These are phyloP conservation scores for Pezicula carpinea DNA, from an alignment of 2,329 filamentous ascomycete genomes.

Conservation along the genomic window DNA sequence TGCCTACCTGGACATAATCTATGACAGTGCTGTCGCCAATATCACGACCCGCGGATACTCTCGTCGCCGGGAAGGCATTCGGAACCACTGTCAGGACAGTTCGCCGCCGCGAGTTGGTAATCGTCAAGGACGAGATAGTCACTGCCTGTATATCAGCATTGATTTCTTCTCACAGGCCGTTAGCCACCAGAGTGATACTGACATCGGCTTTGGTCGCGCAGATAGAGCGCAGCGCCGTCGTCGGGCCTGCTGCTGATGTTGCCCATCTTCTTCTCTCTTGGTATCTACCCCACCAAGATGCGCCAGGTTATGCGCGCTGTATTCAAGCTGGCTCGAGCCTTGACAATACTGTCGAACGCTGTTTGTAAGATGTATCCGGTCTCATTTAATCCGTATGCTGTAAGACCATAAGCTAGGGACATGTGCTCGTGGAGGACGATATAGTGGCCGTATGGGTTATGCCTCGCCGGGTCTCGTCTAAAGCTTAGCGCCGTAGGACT, in stretches of 20 bases:
- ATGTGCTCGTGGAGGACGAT: slow-evolving; percentile 10
- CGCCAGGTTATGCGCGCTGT: neutral
- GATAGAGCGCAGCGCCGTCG: slow-evolving; percentile 73
- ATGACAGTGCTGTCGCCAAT: slow-evolving; percentile 69
- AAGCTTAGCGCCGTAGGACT: too few species aligned
- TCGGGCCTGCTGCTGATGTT: slow-evolving; percentile 86
- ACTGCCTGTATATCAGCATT: slow-evolving; percentile 49
- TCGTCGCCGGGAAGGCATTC: slow-evolving; percentile 81
- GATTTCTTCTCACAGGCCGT: neutral
- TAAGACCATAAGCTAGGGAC: slow-evolving; percentile 14
- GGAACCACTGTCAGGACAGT: slow-evolving; percentile 73
- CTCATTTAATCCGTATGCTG: slow-evolving; percentile 24
- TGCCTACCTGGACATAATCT: slow-evolving; percentile 84
- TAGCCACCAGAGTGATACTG: slow-evolving; percentile 35
- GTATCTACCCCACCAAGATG: slow-evolving; percentile 22
- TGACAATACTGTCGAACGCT: slow-evolving; percentile 21
- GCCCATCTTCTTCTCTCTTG: slow-evolving; percentile 63
- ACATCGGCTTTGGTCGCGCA: slow-evolving; percentile 92
- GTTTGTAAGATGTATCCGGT: slow-evolving; percentile 15
- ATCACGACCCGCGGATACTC: slow-evolving; percentile 69
- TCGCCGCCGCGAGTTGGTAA: slow-evolving; percentile 76
- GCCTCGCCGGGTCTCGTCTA: too few species aligned
- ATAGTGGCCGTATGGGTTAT: neutral
- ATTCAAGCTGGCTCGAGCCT: slow-evolving; percentile 4
- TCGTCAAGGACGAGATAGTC: slow-evolving; percentile 75